phyloP scores from a whole-genome alignment of 108 stramenopile genomes.

The Cyclostephanos invisitatus region DNA sequence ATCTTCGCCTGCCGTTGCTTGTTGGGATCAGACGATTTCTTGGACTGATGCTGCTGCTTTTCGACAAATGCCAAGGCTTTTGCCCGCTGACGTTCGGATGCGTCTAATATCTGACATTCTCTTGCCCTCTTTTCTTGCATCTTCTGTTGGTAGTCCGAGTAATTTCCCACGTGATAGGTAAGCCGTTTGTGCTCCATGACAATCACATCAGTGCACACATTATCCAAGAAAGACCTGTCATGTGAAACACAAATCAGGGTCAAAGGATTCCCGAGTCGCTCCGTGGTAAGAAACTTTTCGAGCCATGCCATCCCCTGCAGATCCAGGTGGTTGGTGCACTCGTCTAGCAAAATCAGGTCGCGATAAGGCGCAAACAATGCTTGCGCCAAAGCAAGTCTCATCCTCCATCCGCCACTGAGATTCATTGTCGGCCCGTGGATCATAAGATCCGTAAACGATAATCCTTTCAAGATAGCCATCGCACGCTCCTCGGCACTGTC shows the following conservation, averaged over 20 bases:
- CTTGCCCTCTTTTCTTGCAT: constrained; percentile 55
- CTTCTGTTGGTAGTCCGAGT: constrained; percentile 55
- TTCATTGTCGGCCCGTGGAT: constrained; percentile 68
- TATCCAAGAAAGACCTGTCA: constrained; percentile 88
- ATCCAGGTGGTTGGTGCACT: constrained; percentile 94
- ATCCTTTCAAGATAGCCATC: constrained; percentile 55
- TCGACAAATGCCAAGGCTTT: constrained; percentile 70
- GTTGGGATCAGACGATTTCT: constrained; percentile 63
- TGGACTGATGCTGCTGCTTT: constrained; percentile 52
- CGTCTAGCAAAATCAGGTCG: constrained; percentile 92
- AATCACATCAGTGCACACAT: constrained; percentile 66
- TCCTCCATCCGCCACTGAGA: constrained; percentile 93
- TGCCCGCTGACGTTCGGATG: constrained; percentile 57
- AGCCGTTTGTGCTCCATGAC: constrained; percentile 58
- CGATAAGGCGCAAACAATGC: constrained; percentile 63
- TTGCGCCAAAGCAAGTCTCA: constrained; percentile 87
- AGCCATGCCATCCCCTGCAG: constrained; percentile 85
- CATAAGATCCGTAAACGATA: constrained; percentile 63
- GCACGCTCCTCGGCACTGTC: constrained; percentile 78
- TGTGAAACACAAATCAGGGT: constrained; percentile 88
- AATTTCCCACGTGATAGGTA: constrained; percentile 73
- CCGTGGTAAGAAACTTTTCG: constrained; percentile 67
- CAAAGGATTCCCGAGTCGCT: constrained; percentile 41
- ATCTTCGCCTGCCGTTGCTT: constrained; percentile 75
- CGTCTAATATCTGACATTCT: constrained; percentile 66